These are phyloP conservation scores for Flaveria sonorensis DNA, from an alignment of 129 eudicot species.

Conservation along the genomic window DNA sequence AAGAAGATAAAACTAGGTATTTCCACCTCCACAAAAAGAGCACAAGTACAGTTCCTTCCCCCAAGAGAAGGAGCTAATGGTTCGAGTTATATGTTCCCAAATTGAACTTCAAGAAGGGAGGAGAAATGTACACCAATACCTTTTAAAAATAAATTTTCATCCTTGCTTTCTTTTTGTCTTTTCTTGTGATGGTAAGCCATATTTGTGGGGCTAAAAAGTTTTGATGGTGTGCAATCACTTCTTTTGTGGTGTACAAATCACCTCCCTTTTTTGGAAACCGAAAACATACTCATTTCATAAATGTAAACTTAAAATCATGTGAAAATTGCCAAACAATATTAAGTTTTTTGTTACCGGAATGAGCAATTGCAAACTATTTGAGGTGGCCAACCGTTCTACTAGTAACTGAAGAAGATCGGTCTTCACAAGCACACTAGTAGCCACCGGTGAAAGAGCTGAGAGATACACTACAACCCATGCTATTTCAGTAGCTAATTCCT, in stretches of 20 bases:
- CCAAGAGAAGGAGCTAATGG: not conserved
- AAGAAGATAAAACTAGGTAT: too few species aligned
- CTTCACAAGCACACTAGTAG: constrained; percentile 72
- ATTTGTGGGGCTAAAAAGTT: not conserved
- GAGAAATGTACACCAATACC: too few species aligned
- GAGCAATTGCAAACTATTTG: constrained; percentile 84
- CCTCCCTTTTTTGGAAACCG: not conserved
- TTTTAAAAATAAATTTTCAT: too few species aligned
- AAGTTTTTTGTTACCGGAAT: constrained; percentile 66
- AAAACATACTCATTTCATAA: not conserved
- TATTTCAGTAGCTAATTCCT: constrained; percentile 88
- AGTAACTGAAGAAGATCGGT: constrained; percentile 75
- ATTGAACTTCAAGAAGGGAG: too few species aligned
- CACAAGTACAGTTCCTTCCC: not conserved
- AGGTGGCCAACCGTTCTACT: constrained; percentile 63
- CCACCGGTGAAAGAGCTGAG: constrained; percentile 83
- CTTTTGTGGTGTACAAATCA: constrained; percentile 3
- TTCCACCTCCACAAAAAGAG: not conserved
- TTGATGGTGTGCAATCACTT: not conserved
- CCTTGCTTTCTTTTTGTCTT: not conserved
- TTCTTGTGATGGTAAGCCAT: not conserved
- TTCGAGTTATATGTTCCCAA: too few species aligned
- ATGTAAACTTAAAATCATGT: not conserved
- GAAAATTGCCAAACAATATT: not conserved
- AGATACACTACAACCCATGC: constrained; percentile 98